Base-by-base conservation (phyloP, 176 grass and related monocot genomes). In the Phragmites australis region DNA sequence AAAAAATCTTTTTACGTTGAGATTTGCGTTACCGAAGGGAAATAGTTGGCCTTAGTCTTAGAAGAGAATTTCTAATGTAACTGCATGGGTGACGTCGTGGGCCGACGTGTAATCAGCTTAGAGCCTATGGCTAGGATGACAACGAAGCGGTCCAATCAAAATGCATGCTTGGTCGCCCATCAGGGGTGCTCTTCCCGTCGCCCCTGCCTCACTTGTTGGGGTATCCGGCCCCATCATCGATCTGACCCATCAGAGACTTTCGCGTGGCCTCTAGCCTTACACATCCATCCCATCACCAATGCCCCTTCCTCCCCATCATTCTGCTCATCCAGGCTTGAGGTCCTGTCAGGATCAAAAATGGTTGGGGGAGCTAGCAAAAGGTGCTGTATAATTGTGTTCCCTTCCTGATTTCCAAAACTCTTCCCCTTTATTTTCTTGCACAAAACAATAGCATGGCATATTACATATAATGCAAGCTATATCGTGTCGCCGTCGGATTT, bases 151-250 rank as follows among this genome's bases (percentile, higher is more conserved):
- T 31, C 47, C 8, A 69, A 70, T 53, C 41, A 25, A 62, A 72
- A 18, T 62, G 55, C 56, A 61, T 78, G 83, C 65, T 9, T 70
- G 52, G 54, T 78, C 77, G 29, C 52, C 70, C 70, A 59, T 81
- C 77, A 42, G 47, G 47, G 6, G 59, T 44, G 34, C 48, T 16
- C 58, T 15, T 14, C 27, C 8, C 8, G 30, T 22, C 15, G 29
- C n/a, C 74, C 23, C 23, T 79, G 75, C 45, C 22, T 85, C 44
- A 44, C 83, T 25, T 29, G 57, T 46, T 79, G 62, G 67, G 62
- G 84, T 66, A 81, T 75, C 78, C 17, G 49, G 76, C 71, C 85
- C 64, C 61, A 62, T 68, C 70, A 69, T 70, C 25, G 44, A 81
- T 43, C 68, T 45, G 39, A 80, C 21, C 48, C 54, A 44, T 85